A percentile compares a stretch with the other conserved stretches of the same genome.
Conservation (phyloP, 1,139 yeast genomes). For the Suhomyces maxii region DNA sequence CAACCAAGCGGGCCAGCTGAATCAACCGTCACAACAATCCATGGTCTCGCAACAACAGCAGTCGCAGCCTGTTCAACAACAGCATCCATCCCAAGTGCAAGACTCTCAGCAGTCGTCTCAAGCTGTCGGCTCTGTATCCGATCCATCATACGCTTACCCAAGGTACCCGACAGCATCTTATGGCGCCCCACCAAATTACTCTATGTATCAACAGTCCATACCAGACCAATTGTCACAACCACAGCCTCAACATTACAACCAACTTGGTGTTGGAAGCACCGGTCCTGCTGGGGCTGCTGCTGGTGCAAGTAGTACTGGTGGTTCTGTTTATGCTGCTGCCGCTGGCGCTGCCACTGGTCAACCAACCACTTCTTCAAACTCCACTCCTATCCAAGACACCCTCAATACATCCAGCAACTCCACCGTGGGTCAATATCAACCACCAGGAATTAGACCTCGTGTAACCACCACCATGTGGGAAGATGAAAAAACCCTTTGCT, state of each 20-base stretch:
- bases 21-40: conserved; percentile 12
- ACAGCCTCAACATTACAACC: conserved; percentile 15
- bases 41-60: conserved; percentile 9
- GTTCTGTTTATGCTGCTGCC: conserved; percentile 3
- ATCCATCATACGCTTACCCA: conserved; percentile 11
- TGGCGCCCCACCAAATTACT: conserved; percentile 15
- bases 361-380: conserved; percentile 11
- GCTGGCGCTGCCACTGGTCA: conserved; percentile 12
- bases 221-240: conserved; percentile 15
- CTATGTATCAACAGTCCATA: conserved; percentile 16
- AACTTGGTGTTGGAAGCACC: conserved; percentile 5
- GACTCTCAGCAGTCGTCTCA: conserved; percentile 1
- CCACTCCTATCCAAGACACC: conserved; percentile 17
- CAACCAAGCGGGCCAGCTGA: conserved; percentile 13
- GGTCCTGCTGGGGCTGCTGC: conserved; percentile 4
- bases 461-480: conserved; percentile 98
- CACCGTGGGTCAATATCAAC: conserved; percentile 49
- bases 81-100: conserved; percentile 8
- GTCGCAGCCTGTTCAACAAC: conserved; percentile 10
- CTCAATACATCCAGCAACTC: conserved; percentile 25
- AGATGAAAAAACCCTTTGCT: conserved; percentile 90
- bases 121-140: conserved; percentile 7
- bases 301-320: conserved; percentile 6
- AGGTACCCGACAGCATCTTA: conserved; percentile 11
- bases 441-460: conserved; percentile 68